Evolutionary conservation across 495 filamentous ascomycete species (phyloP), one percentile per base, ranked within the genome.

Genomic region (Talaromyces borbonicus): DNA sequence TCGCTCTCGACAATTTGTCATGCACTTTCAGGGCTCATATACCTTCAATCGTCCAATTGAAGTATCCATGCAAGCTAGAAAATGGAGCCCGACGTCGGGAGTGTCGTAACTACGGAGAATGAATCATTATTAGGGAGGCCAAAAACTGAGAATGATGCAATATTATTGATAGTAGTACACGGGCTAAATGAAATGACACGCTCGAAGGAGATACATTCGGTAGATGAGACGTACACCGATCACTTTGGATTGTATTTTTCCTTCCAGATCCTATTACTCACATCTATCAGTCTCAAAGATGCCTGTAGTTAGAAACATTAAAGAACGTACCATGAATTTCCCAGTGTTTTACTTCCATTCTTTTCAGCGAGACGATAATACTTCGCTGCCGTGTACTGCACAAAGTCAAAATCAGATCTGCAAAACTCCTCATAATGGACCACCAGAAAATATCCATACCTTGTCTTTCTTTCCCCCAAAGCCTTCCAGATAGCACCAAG

Each of bases 391-490:
- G 76, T 79, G 65, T 77, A 89, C 87, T 93, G 68, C 46, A 56
- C 49, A 57, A 39, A 16, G 16, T 32, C 20, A 48, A 46, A 14
- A 59, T 48, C 23, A 43, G 3, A 32, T 7, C 6, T 9, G 46
- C 29, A 48, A 48, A 39, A 48, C 37, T 50, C 50, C 23, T 5
- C 14, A 2, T 1, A 8, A 1, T 5, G 3, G 31, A 33, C 8
- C 15, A 16, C 5, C 15, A n/a, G 8, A 20, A 49, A 15, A 33
- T 19, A 44, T 15, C 81, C 86, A 60, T 68, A 96, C 92, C 85
- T 93, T 95, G 66, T 97, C 87, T 64, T 97, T 99, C 64, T 85
- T 88, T 48, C 84, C 85, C 19, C 92, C 92, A 63, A 93, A 95
- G 9, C 92, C 92, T 56, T 95, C 85, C 15, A 90, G 61, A 69